These are phyloP conservation scores for Bromus sterilis DNA, from an alignment of 176 grass and related monocot species.

Conservation along the genomic window DNA sequence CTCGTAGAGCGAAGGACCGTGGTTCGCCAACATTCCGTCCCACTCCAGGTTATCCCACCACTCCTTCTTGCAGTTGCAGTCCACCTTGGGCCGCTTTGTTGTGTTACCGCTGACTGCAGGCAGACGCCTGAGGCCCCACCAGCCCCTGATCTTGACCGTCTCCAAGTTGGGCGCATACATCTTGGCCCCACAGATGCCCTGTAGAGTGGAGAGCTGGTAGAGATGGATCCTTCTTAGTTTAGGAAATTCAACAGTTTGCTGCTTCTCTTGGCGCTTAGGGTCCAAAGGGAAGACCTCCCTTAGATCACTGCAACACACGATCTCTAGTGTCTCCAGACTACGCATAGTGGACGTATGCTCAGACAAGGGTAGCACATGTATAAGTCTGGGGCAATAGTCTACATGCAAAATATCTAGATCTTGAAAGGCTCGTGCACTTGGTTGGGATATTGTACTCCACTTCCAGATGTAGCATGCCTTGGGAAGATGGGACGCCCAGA, in stretches of 20 bases:
- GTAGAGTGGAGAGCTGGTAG: background rate
- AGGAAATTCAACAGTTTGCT: background rate
- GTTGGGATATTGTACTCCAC: background rate
- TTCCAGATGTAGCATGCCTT: background rate
- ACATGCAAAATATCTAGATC: background rate
- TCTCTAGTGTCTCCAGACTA: background rate
- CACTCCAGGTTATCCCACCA: background rate
- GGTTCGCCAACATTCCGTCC: background rate
- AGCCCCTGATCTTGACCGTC: background rate
- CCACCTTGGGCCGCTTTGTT: background rate
- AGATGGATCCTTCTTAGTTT: background rate
- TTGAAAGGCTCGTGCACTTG: accelerated
- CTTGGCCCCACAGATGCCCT: background rate
- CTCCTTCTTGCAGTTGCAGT: background rate
- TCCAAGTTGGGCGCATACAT: background rate
- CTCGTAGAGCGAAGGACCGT: background rate
- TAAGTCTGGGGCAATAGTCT: background rate
- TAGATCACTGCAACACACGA: background rate
- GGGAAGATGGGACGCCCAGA: background rate
- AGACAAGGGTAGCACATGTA: background rate
- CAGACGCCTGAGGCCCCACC: background rate
- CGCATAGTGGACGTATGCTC: background rate
- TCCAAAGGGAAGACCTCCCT: background rate
- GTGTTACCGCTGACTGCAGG: background rate
- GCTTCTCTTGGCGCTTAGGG: background rate